phyloP scores from a whole-genome alignment of 202 grass and related monocot genomes.

The Bolboschoenoplectus hybrid region DNA sequence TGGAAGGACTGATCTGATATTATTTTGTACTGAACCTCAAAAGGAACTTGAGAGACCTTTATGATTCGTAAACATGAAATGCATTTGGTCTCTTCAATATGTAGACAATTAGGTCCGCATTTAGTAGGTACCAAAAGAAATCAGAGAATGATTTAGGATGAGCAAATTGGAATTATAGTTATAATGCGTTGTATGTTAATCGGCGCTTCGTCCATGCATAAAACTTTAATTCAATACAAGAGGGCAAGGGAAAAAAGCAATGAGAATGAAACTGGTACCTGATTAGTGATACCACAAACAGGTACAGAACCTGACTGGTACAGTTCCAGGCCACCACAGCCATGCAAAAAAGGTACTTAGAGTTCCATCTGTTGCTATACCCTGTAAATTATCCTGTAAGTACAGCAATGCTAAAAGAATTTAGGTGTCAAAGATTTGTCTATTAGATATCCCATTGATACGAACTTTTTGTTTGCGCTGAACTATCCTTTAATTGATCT shows the following conservation, averaged over 20 bases:
- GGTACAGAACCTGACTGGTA: not conserved
- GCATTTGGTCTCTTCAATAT: not conserved
- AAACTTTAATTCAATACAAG: not conserved
- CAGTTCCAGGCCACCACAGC: not conserved
- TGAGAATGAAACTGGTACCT: not conserved
- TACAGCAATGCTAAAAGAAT: not conserved
- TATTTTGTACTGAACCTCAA: not conserved
- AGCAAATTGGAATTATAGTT: not conserved
- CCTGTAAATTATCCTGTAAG: not conserved
- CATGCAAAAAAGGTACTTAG: not conserved
- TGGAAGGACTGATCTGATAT: not conserved
- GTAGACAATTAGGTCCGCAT: not conserved
- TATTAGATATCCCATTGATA: not conserved
- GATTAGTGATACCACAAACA: not conserved
- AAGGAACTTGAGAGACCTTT: not conserved
- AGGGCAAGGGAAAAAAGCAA: not conserved
- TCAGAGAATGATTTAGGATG: not conserved
- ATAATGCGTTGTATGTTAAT: not conserved
- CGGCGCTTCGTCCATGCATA: not conserved
- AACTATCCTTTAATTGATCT: not conserved
- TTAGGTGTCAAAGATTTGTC: not conserved
- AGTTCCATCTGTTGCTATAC: not conserved
- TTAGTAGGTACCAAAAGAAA: not conserved
- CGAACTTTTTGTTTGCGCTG: not conserved
- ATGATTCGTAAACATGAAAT: not conserved